Evolutionary conservation across 192 early-diverging fungal species (phyloP), one percentile per base, ranked within the genome.

Genomic region (Linnemannia hyalina): DNA sequence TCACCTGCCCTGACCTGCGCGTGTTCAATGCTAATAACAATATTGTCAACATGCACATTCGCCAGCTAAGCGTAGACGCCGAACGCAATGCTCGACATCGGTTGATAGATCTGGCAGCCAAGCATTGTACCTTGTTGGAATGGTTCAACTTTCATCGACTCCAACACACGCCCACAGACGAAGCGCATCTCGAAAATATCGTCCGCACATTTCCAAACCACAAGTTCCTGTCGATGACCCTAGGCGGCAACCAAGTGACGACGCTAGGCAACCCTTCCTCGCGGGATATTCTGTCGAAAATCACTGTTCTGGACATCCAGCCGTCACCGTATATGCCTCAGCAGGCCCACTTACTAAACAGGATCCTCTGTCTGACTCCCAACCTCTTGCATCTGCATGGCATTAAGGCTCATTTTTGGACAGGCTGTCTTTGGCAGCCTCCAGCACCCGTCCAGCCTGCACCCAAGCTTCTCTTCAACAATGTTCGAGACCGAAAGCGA

Each of bases 1-100:
- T 42, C 6, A 78, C 80, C 16, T 86, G 84, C 20, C 84, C 84
- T 23, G 38, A 81, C 6, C 75, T 86, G 13, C 55, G 52, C 1
- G 38, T 70, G 29, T 52, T 86, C 40, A 80, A 77, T 35, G 76
- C 60, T 15, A 23, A 36, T 0, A 68, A 68, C 0, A 47, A 42
- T 7, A 78, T 63, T 35, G 47, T n/a, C 23, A 10, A 4, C 20
- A 26, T 73, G 46, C 65, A 49, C 46, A 57, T 22, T 46, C 6
- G 16, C 23, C 29, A 8, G 8, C 11, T 0, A 6, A 9, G 9
- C 5, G 7, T 42, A 29, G 5, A 23, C 2, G 4, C 35, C 29
- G 13, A 73, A 0, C 36, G 20, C 32, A 41, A 77, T 18, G 26
- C 76, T 42, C 68, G 72, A 1, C 23, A 55, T 0, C 46, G 65